Evolutionary conservation across 2,329 filamentous ascomycete species (phyloP).

Genomic region (Fusarium sp.): DNA sequence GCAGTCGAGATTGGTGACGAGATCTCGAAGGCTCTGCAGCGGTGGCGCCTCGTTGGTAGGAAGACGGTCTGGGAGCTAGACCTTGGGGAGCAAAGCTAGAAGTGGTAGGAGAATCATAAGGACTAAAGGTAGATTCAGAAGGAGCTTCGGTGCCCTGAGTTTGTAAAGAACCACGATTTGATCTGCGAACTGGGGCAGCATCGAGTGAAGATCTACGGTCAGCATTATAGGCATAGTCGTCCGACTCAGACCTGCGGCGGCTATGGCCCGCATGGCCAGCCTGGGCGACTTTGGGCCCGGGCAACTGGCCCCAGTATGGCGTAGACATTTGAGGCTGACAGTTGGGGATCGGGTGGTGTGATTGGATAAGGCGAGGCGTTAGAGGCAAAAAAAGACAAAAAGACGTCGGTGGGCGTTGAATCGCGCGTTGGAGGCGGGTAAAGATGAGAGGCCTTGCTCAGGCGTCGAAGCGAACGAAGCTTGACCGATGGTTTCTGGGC

Average conservation of each 20-base stretch:
- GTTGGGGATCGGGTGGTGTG: constrained; percentile 42
- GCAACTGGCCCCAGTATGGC: constrained; percentile 73
- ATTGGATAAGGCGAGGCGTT: constrained; percentile 44
- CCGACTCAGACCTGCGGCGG: constrained; percentile 56
- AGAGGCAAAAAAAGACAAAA: constrained; percentile 25
- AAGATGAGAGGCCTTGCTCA: constrained; percentile 28
- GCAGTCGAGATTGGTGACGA: constrained; percentile 54
- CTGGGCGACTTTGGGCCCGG: constrained; percentile 61
- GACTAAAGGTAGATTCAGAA: constrained; percentile 72
- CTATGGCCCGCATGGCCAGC: constrained; percentile 47
- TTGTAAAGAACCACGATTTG: constrained; percentile 69
- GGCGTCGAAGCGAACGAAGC: constrained; percentile 34
- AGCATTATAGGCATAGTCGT: constrained; percentile 51
- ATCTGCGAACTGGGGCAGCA: constrained; percentile 59
- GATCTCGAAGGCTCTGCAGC: constrained; percentile 59
- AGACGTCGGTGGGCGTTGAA: constrained; percentile 33
- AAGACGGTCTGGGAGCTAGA: constrained; percentile 72
- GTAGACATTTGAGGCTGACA: constrained; percentile 59
- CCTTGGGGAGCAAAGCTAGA: constrained; percentile 67
- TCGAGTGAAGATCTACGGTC: constrained; percentile 54
- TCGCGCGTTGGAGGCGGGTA: constrained; percentile 45
- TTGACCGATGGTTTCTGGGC: constrained; percentile 17
- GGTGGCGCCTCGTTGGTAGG: constrained; percentile 65
- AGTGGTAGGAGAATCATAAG: constrained; percentile 68
- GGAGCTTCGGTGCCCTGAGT: constrained; percentile 68